These are phyloP conservation scores for Fusarium sp. DNA, from an alignment of 2,329 filamentous ascomycete genomes.

Conservation along the genomic window DNA sequence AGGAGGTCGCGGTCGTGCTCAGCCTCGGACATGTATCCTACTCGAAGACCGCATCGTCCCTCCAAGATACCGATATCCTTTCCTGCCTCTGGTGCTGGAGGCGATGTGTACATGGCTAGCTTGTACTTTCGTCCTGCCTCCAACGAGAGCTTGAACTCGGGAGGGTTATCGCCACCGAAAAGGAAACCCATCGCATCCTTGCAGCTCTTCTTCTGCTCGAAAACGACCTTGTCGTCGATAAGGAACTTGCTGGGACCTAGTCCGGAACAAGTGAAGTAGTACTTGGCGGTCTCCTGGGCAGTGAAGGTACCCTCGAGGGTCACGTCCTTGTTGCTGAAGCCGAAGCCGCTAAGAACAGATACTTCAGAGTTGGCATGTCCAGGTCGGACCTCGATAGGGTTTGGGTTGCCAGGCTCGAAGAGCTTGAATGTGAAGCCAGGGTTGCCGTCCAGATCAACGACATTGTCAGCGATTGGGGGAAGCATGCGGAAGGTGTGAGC, in stretches of 20 bases:
- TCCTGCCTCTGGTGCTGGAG: conserved; percentile 38
- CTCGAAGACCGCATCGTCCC: conserved; percentile 47
- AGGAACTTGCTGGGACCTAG: conserved; percentile 48
- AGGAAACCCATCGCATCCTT: conserved; percentile 52
- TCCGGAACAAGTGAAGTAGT: conserved; percentile 50
- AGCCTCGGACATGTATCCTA: conserved; percentile 48
- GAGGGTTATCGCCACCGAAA: conserved; percentile 46
- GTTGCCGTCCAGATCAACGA: conserved; percentile 48
- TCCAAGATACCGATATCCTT: conserved; percentile 49
- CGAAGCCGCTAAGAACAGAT: conserved; percentile 36
- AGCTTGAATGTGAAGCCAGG: conserved; percentile 49
- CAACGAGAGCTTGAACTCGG: conserved; percentile 47
- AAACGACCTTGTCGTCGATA: conserved; percentile 48
- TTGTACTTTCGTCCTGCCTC: conserved; percentile 49
- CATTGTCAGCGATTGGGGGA: conserved; percentile 42
- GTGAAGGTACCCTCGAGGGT: conserved; percentile 49
- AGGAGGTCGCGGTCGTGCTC: conserved; percentile 52
- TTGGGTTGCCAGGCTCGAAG: conserved; percentile 44
- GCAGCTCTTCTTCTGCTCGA: conserved; percentile 48
- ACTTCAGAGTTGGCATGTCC: conserved; percentile 45
- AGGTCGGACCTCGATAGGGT: conserved; percentile 42
- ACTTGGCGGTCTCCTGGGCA: conserved; percentile 45
- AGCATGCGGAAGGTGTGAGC: conserved; percentile 45
- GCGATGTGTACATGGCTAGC: conserved; percentile 46
- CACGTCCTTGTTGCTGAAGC: conserved; percentile 43